phyloP scores from a whole-genome alignment of 2,329 filamentous ascomycete genomes.

The Malbranchea zuffiana region DNA sequence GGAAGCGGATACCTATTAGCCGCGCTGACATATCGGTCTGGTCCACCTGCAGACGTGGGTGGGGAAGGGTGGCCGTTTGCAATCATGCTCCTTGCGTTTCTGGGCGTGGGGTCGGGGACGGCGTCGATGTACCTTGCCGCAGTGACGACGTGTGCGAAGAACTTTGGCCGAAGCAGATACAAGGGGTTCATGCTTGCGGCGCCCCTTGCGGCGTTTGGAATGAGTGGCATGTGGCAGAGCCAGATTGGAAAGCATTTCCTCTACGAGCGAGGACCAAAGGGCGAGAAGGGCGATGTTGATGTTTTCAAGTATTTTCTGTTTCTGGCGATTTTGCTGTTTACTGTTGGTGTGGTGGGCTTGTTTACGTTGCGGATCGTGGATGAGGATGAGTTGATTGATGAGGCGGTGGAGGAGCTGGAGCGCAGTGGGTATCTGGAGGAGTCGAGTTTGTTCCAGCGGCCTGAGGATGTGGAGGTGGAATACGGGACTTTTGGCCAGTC shows the following conservation, averaged over 20 bases:
- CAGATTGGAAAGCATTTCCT: constrained; percentile 73
- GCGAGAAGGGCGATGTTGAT: constrained; percentile 49
- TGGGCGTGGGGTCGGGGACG: constrained; percentile 71
- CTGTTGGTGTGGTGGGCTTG: constrained; percentile 60
- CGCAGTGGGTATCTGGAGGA: constrained; percentile 69
- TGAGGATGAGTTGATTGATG: constrained; percentile 63
- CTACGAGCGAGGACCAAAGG: constrained; percentile 56
- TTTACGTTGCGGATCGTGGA: constrained; percentile 65
- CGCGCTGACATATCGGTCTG: constrained; percentile 60
- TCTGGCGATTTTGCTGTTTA: constrained; percentile 58
- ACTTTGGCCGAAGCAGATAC: constrained; percentile 81
- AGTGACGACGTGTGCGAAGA: constrained; percentile 95
- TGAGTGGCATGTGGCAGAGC: constrained; percentile 93
- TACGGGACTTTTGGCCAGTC: constrained; percentile 38
- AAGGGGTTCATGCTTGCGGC: constrained; percentile 80
- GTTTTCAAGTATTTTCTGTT: constrained; percentile 87
- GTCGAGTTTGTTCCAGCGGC: constrained; percentile 57
- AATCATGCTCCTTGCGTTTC: constrained; percentile 76
- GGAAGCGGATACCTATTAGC: constrained; percentile 73
- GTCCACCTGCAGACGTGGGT: constrained; percentile 42
- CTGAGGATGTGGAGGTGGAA: constrained; percentile 34
- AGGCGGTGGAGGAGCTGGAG: constrained; percentile 82
- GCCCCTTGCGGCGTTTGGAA: constrained; percentile 82
- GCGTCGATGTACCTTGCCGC: constrained; percentile 80
- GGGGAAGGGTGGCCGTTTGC: constrained; percentile 56